Conservation (phyloP, 371 early-diverging fungal species). For the Mortierella sp. region DNA sequence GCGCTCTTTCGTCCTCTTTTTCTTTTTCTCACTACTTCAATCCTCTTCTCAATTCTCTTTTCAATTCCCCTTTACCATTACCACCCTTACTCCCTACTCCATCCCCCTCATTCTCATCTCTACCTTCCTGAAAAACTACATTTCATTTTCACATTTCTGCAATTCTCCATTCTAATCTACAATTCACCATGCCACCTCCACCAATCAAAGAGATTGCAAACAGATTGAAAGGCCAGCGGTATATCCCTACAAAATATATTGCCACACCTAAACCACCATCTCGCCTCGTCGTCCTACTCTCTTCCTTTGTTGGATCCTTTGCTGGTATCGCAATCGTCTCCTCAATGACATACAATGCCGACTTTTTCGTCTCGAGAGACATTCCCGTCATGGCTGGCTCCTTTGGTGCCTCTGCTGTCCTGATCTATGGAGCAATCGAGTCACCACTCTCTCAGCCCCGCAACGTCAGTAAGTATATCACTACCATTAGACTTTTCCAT, state of each 20-base stretch:
- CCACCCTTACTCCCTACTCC: neutral
- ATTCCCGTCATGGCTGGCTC: slow-evolving; percentile 46
- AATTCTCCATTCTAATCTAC: neutral
- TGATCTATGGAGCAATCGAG: slow-evolving; percentile 79
- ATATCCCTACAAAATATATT: slow-evolving; percentile 28
- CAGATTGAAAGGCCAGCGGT: slow-evolving; percentile 49
- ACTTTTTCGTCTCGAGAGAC: slow-evolving; percentile 44
- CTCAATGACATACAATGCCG: slow-evolving; percentile 33
- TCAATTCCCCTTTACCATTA: too few relatives aligned
- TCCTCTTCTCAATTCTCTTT: slow-evolving; percentile 1
- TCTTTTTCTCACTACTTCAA: neutral
- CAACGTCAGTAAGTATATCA: slow-evolving; percentile 60
- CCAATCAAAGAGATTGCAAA: slow-evolving; percentile 29
- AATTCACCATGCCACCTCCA: slow-evolving; percentile 11
- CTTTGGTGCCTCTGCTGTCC: slow-evolving; percentile 64
- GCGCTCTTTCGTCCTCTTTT: neutral
- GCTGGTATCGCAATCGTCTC: slow-evolving; percentile 38
- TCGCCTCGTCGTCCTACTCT: slow-evolving; percentile 35
- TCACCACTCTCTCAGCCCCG: slow-evolving; percentile 83
- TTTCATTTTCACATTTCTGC: neutral
- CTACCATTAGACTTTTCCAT: neutral
- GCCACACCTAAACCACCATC: slow-evolving; percentile 19
- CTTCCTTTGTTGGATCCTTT: slow-evolving; percentile 47
- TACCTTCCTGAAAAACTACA: too few relatives aligned
- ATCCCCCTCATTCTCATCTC: neutral